A percentile compares a stretch with the other conserved stretches of the same genome.
These are phyloP conservation scores for Fraxinus greggii DNA, from an alignment of 305 asterid genomes.

Conservation along the genomic window DNA sequence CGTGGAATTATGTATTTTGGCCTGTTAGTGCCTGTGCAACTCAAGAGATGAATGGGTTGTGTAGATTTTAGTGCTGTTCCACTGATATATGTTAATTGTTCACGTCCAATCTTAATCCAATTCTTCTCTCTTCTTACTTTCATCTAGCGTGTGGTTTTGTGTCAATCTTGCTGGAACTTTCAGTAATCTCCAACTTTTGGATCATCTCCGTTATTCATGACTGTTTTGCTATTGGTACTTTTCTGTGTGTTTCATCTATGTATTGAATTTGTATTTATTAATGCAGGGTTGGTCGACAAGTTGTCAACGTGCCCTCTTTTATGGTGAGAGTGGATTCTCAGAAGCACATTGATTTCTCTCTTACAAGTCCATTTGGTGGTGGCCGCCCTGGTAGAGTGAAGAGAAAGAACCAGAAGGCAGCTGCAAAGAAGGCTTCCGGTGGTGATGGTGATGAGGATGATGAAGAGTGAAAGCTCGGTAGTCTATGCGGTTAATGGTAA, in stretches of 20 bases:
- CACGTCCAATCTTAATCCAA: neutral
- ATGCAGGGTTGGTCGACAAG: conserved; percentile 61
- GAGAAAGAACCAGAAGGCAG: conserved; percentile 59
- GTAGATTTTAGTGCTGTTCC: neutral
- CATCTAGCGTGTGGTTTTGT: neutral
- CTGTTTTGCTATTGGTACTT: neutral
- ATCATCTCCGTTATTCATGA: neutral
- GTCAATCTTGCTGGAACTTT: neutral
- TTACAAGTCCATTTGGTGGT: conserved; percentile 62
- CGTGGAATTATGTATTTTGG: neutral
- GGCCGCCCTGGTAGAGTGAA: conserved; percentile 63
- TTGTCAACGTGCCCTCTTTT: conserved; percentile 57
- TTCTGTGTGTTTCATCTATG: neutral
- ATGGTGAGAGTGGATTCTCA: conserved; percentile 58
- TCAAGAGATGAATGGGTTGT: neutral
- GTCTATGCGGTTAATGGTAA: neutral
- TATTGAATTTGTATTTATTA: neutral
- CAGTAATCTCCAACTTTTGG: neutral
- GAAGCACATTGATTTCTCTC: conserved; percentile 59
- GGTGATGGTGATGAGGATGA: conserved; percentile 63
- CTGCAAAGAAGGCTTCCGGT: conserved; percentile 58
- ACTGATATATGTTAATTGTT: neutral
- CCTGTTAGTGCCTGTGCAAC: neutral
- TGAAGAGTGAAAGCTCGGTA: conserved; percentile 35
- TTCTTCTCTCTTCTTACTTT: neutral